Conservation (phyloP, 352 stramenopile species). For the Pythium vanterpoolii region DNA sequence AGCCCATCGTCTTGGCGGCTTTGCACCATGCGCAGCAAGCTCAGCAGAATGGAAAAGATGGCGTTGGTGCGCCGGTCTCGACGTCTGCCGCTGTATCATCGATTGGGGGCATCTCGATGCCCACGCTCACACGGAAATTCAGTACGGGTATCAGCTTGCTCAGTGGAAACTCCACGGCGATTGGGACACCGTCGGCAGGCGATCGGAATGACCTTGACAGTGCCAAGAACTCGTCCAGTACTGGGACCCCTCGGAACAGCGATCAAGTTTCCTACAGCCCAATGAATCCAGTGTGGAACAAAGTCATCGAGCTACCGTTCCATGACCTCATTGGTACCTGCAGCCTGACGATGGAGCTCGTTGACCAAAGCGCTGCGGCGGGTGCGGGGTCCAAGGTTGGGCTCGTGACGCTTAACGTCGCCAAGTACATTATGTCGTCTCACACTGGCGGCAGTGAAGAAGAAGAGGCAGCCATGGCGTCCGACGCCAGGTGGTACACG, state of each 20-base stretch:
- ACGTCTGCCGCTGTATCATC: conserved; percentile 26
- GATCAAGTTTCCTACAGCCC: conserved; percentile 53
- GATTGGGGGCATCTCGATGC: conserved; percentile 64
- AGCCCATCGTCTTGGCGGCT: conserved; percentile 51
- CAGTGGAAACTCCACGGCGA: conserved; percentile 27
- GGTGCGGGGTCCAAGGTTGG: conserved; percentile 43
- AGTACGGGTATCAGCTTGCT: conserved; percentile 57
- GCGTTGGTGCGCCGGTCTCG: neutral
- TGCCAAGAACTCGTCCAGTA: conserved; percentile 41
- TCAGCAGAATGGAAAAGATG: conserved; percentile 28
- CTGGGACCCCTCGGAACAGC: conserved; percentile 52
- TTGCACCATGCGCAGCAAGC: conserved; percentile 67
- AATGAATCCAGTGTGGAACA: conserved; percentile 81
- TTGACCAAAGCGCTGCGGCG: conserved; percentile 42
- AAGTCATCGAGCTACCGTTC: conserved; percentile 74
- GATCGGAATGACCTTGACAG: conserved; percentile 23
- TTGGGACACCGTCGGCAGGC: conserved; percentile 7
- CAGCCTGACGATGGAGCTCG: conserved; percentile 70
- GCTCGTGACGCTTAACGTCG: conserved; percentile 71
- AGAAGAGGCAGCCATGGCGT: conserved; percentile 70
- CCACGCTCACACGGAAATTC: conserved; percentile 69
- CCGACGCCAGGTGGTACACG: conserved; percentile 80
- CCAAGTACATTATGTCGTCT: conserved; percentile 81
- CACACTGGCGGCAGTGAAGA: conserved; percentile 30
- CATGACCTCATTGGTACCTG: conserved; percentile 72